A percentile compares a stretch with the other conserved stretches of the same genome.
Conservation (phyloP, 2,329 filamentous ascomycete species). For the Botrytis medusae region DNA sequence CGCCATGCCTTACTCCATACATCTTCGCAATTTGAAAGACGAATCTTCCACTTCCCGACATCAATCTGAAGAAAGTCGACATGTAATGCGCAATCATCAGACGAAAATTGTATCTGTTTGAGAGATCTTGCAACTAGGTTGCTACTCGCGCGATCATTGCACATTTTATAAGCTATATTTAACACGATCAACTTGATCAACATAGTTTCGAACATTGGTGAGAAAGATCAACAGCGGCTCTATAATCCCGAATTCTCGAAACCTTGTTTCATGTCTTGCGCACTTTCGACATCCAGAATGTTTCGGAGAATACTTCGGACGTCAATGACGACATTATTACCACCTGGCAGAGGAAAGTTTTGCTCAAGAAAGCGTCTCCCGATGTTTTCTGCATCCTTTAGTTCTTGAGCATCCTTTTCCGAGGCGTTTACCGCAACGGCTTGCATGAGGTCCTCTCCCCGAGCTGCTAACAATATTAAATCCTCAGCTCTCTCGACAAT, state of each 20-base stretch:
- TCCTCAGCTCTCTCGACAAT: slow-evolving; percentile 76
- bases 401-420: slow-evolving; percentile 58
- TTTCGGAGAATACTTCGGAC: slow-evolving; percentile 35
- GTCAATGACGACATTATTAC: slow-evolving; percentile 28
- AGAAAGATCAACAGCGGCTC: background rate
- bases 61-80: background rate
- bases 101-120: background rate
- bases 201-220: slow-evolving; percentile 15
- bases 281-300: slow-evolving; percentile 28
- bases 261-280: slow-evolving; percentile 24
- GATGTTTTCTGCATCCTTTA: slow-evolving; percentile 65
- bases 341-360: slow-evolving; percentile 33
- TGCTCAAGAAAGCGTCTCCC: slow-evolving; percentile 58
- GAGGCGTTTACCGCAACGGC: slow-evolving; percentile 69
- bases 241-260: slow-evolving; percentile 17
- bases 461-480: slow-evolving; percentile 65
- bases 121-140: background rate
- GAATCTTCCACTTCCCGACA: background rate
- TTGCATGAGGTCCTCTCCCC: slow-evolving; percentile 70
- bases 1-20: background rate
- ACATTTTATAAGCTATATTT: slow-evolving; percentile 16
- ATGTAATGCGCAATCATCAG: background rate
- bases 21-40: background rate
- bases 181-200: slow-evolving; percentile 1
- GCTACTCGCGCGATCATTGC: background rate